These are phyloP conservation scores for Macrocystidia cucumis DNA, from an alignment of 1,284 basidiomycete genomes.

Conservation along the genomic window DNA sequence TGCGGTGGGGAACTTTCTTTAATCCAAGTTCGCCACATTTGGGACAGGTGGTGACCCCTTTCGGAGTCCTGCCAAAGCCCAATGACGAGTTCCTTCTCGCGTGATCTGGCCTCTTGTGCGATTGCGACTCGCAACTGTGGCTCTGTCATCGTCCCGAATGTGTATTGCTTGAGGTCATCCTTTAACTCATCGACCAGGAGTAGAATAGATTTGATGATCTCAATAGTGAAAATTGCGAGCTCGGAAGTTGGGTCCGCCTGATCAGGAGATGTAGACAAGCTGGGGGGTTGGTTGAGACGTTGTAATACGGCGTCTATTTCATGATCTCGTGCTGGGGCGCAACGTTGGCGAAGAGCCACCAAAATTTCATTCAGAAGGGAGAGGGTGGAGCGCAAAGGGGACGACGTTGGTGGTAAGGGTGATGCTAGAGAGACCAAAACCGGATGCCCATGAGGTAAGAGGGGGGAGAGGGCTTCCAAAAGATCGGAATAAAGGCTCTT, in stretches of 20 bases:
- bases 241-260: neutral
- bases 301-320: constrained; percentile 37
- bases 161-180: constrained; percentile 52
- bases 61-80: constrained; percentile 37
- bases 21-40: constrained; percentile 34
- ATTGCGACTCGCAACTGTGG: constrained; percentile 40
- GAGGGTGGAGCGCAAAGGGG: constrained; percentile 51
- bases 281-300: constrained; percentile 25
- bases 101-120: constrained; percentile 37
- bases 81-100: constrained; percentile 45
- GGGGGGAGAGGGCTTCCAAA: constrained; percentile 35
- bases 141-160: constrained; percentile 56
- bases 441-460: constrained; percentile 44
- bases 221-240: constrained; percentile 26
- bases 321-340: constrained; percentile 57
- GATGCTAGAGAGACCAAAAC: constrained; percentile 41
- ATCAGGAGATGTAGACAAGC: constrained; percentile 3
- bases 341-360: constrained; percentile 42
- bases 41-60: constrained; percentile 18
- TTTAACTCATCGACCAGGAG: constrained; percentile 52
- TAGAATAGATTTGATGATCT: constrained; percentile 38
- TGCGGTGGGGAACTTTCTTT: neutral
- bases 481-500: constrained; percentile 49
- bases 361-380: constrained; percentile 44
- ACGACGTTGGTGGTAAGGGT: constrained; percentile 56